Evolutionary conservation across 164 flowering plant genomes (phyloP), one percentile per base, ranked within the genome.

Genomic region (Saururus chinensis): DNA sequence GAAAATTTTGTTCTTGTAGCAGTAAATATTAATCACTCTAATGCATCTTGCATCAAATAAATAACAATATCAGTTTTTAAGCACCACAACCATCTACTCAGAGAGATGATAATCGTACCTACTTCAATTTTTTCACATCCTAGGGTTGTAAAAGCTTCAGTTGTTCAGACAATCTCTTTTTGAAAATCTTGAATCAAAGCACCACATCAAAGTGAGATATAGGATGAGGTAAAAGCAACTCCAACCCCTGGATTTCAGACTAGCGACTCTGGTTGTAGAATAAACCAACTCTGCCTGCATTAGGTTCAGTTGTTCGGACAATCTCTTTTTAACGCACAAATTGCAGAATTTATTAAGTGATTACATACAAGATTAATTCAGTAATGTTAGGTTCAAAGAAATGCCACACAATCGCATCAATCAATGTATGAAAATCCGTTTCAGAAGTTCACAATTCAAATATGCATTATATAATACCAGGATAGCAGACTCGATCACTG

Each of bases 121-220:
- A 82, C 69, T 79, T 93, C 99, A 60, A 87, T 81, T 66, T 87
- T 84, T 68, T 83, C 88, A 62, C 64, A 80, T 40, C 96, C 97
- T 54, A 87, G 65, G 59, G 86, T 78, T n/a, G 84, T 77, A 68
- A 83, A 77, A 73, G 82, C 73, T 70, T 93, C 99, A 55, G 80
- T 86, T 63, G 91, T 92, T 71, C 76, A 86, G 59, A 88, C 78
- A 68, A 90, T 58, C 9, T 90, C 99, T 60, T 73, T 90, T 72
- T 93, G 99, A 74, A 90, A 84, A 57, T 93, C 97, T 97, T 93
- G 89, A 67, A 70, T 54, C 49, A 64, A 45, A 45, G 37, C 49
- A 12, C 14, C 14, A 45, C 14, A 12, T 45, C 17, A 0, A 2
- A 45, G 7, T 12, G 17, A 45, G 49, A 12, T 45, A 45, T 17